Conservation (phyloP, 108 stramenopile genomes). For the Bacterosira constricta region DNA sequence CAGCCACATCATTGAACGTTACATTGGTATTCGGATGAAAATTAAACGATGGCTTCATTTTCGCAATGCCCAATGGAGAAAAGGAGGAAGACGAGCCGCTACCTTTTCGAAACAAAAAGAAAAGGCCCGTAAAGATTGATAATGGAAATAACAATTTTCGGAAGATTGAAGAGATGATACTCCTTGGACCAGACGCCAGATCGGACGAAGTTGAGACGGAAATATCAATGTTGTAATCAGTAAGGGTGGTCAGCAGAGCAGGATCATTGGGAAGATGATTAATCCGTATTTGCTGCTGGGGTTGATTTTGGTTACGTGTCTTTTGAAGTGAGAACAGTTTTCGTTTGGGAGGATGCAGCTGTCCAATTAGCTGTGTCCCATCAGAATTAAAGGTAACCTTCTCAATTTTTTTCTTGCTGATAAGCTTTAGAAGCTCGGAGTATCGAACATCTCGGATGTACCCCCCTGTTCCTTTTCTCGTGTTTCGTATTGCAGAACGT, state of each 20-base stretch:
- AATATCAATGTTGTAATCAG: slow-evolving; percentile 74
- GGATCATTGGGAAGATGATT: slow-evolving; percentile 93
- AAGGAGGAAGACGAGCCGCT: neutral
- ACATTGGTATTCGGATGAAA: slow-evolving; percentile 82
- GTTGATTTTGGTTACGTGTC: neutral
- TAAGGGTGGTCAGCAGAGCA: slow-evolving; percentile 81
- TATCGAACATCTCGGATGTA: slow-evolving; percentile 65
- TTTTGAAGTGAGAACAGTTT: slow-evolving; percentile 10
- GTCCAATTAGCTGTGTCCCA: slow-evolving; percentile 84
- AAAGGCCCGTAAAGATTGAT: slow-evolving; percentile 82
- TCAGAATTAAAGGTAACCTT: slow-evolving; percentile 89
- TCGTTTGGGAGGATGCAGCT: slow-evolving; percentile 5
- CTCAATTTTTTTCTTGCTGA: slow-evolving; percentile 66
- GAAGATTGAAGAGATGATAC: slow-evolving; percentile 21
- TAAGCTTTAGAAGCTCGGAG: slow-evolving; percentile 72
- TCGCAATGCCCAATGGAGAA: slow-evolving; percentile 67
- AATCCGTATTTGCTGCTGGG: slow-evolving; percentile 67
- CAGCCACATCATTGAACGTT: slow-evolving; percentile 96
- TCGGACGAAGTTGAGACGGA: slow-evolving; percentile 20
- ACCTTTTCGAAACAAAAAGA: slow-evolving; percentile 80
- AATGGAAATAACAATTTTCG: slow-evolving; percentile 76
- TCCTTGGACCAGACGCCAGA: neutral
- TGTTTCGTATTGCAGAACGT: neutral
- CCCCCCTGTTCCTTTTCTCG: neutral
- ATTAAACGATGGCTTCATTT: slow-evolving; percentile 56